Evolutionary conservation across 495 filamentous ascomycete genomes (phyloP), one percentile per base, ranked within the genome.

Genomic region (Tuber indicum): DNA sequence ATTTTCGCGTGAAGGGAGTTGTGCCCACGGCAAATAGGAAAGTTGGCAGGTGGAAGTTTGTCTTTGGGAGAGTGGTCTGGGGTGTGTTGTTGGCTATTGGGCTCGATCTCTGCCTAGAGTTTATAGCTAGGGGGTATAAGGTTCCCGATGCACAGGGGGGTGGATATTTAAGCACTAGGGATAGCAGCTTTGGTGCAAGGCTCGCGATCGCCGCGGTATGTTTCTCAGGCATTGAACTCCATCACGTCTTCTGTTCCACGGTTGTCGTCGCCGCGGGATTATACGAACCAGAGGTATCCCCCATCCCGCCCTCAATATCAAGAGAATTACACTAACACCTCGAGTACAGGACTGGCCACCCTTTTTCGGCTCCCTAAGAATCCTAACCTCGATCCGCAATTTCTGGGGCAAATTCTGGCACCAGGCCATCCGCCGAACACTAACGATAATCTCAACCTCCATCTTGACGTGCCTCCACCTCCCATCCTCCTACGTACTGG

Each of bases 401-500:
- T 71, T 80, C 42, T 80, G 78, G 78, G 74, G 78, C 8, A 47
- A 44, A 17, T 80, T 80, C 49, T 80, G 78, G 78, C 78, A 80
- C 52, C 75, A 76, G 26, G 72, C 76, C 26, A 76, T 80, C 10
- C 78, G 78, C 17, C 78, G 78, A 49, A 78, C 79, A 71, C 10
- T 41, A 16, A 26, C 45, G 12, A 17, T 41, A 32, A 23, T 14
- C 58, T n/a, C 39, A 36, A 36, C 58, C 26, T 36, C 58, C 58
- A 32, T 36, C 58, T 14, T 66, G 9, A 62, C 52, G 4, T n/a
- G 10, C 58, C 26, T 66, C 58, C 58, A 32, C 32, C 26, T 66
- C 16, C 58, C 58, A 36, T 1, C 12, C 26, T 16, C 58, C 58
- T 36, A 66, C 58, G 58, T 26, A 66, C 26, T 36, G 17, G 16